Percentiles rank a stretch among this genome's conserved stretches.
These are phyloP conservation scores for Oemleria cerasiformis DNA, from an alignment of 306 rosid genomes.

Conservation along the genomic window DNA sequence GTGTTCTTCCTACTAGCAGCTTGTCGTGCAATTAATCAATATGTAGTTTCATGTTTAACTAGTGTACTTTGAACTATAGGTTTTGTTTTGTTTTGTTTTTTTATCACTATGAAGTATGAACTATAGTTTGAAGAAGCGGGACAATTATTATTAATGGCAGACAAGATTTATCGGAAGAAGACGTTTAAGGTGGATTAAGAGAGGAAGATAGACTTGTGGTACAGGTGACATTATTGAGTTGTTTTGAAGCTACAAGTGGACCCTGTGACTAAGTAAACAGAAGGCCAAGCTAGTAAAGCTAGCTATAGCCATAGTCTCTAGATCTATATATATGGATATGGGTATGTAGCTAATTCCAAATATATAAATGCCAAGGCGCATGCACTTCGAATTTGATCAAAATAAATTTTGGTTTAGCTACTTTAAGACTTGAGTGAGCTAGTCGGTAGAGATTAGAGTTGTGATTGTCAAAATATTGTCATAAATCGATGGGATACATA, in stretches of 20 bases:
- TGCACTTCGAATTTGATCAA: neutral
- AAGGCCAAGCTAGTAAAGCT: neutral
- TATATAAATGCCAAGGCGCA: neutral
- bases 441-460: too few relatives aligned
- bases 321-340: too few relatives aligned
- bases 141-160: constrained; percentile 48
- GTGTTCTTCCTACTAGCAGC: too few relatives aligned
- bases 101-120: neutral
- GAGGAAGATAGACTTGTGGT: constrained; percentile 13
- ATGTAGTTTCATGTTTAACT: too few relatives aligned
- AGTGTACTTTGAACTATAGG: too few relatives aligned
- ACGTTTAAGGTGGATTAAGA: constrained; percentile 9
- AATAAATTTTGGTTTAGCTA: neutral
- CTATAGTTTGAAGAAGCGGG: constrained; percentile 24
- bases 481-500: constrained; percentile 24
- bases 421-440: too few relatives aligned
- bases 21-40: too few relatives aligned
- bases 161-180: constrained; percentile 44
- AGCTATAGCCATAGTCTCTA: constrained; percentile 12
- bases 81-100: too few relatives aligned
- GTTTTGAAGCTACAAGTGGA: constrained; percentile 43
- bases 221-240: constrained; percentile 42
- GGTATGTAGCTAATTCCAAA: too few relatives aligned
- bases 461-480: too few relatives aligned
- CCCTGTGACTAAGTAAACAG: constrained; percentile 29